Conservation (phyloP, 306 rosid genomes). For the Prunus mira region DNA sequence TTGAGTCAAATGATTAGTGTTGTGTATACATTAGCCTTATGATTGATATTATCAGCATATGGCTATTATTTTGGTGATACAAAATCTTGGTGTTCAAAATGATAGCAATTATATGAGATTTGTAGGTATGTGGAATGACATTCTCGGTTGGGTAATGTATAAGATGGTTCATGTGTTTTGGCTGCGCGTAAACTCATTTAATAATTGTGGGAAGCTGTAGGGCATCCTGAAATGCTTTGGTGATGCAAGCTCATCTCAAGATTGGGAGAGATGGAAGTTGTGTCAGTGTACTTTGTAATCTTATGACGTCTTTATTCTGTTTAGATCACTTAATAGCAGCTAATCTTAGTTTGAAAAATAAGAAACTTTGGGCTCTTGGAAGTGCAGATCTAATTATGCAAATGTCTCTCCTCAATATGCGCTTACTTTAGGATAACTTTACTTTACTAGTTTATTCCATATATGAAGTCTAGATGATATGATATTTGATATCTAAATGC, state of each 20-base stretch:
- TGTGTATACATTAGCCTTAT: neutral
- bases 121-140: neutral
- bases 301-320: neutral
- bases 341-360: neutral
- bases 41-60: neutral
- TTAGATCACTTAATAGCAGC: neutral
- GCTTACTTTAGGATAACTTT: neutral
- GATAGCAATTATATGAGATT: neutral
- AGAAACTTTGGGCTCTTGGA: neutral
- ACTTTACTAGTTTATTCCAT: neutral
- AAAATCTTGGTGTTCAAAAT: neutral
- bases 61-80: neutral
- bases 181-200: neutral
- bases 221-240: neutral
- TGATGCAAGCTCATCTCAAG: no score
- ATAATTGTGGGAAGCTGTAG: no score
- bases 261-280: neutral
- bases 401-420: neutral
- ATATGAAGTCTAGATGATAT: neutral
- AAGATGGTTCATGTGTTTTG: neutral
- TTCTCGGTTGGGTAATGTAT: neutral
- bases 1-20: neutral
- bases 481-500: neutral
- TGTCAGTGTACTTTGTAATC: neutral
- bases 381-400: neutral